phyloP scores from a whole-genome alignment of 129 eudicot species.

The carrot (Daucus carota) region DH1_v3.0 NC_030381.2:38907501-38908000 shows the following conservation, averaged over 20 bases:
- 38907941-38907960: neutral
- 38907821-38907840: slow-evolving; percentile 47
- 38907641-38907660: neutral
- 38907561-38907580: slow-evolving; percentile 51
- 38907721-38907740: neutral
- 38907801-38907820: slow-evolving; percentile 86
- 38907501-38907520: slow-evolving; percentile 30
- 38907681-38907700: neutral
- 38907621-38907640: neutral
- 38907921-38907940: neutral
- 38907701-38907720: neutral
- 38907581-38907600: slow-evolving; percentile 5
- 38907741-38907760: neutral
- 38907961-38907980: slow-evolving; percentile 52
- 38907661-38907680: neutral
- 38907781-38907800: slow-evolving; percentile 95
- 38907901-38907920: neutral
- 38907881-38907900: slow-evolving; percentile 13
- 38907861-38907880: slow-evolving; percentile 71
- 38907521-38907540: slow-evolving; percentile 73
- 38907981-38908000: slow-evolving; percentile 80
- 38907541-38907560: slow-evolving; percentile 63
- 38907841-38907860: slow-evolving; percentile 54
- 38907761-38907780: slow-evolving; percentile 46
- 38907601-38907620: neutral